Percentiles rank a stretch among this genome's conserved stretches.
phyloP scores from a whole-genome alignment of 768 basidiomycete genomes.

The Serendipita sp. region DNA sequence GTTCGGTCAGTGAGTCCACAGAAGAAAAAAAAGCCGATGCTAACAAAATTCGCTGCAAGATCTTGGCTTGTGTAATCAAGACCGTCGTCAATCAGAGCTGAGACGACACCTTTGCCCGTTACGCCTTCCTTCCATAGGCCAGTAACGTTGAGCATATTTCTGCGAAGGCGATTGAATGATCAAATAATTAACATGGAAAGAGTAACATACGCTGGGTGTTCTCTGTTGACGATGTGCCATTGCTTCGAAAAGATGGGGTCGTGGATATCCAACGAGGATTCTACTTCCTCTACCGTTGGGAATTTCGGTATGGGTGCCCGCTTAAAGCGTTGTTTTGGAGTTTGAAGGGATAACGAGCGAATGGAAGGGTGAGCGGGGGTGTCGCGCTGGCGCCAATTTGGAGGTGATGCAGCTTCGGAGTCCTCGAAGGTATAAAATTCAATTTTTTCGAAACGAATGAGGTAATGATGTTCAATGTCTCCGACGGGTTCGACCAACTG shows the following conservation, averaged over 20 bases:
- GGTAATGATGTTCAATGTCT: conserved; percentile 29
- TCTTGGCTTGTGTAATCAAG: conserved; percentile 31
- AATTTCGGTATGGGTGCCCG: conserved; percentile 8
- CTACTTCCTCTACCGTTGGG: conserved; percentile 13
- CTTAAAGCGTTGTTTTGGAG: conserved; percentile 13
- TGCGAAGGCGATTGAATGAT: conserved; percentile 10
- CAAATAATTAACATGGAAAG: neutral
- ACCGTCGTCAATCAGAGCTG: conserved; percentile 35
- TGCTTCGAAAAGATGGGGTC: conserved; percentile 30
- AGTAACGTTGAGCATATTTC: conserved; percentile 28
- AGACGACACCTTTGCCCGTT: conserved; percentile 28
- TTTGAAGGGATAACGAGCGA: conserved; percentile 12
- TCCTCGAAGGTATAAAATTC: neutral
- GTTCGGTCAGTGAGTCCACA: neutral
- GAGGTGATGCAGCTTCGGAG: neutral
- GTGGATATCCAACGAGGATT: conserved; percentile 21
- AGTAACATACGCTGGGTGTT: conserved; percentile 18
- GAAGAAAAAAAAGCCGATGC: conserved; percentile 12
- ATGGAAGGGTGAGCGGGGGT: neutral
- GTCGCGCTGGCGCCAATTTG: neutral
- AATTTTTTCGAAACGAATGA: conserved; percentile 19
- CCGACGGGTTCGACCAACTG: conserved; percentile 33
- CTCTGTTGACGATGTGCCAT: conserved; percentile 34
- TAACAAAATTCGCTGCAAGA: conserved; percentile 31
- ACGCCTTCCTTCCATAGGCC: conserved; percentile 29